These are phyloP conservation scores for Moesziomyces globuligerus DNA, from an alignment of 1,284 basidiomycete species.

Conservation along the genomic window DNA sequence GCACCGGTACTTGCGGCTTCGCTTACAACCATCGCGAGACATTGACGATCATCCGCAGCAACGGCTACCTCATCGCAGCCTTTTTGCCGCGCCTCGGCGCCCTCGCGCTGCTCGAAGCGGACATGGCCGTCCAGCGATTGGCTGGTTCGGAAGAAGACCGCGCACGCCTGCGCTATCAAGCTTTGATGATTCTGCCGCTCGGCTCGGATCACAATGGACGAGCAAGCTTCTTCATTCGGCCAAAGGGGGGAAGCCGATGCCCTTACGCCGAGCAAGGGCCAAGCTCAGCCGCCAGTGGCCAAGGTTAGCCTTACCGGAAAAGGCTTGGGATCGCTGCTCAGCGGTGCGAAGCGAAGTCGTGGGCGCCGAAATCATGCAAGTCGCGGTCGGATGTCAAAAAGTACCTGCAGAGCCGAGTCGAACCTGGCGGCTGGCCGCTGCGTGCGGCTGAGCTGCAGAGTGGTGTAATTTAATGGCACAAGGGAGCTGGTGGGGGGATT, in stretches of 20 bases:
- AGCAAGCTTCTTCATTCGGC: background rate
- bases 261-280: background rate
- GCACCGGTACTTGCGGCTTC: too few relatives aligned
- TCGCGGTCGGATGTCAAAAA: background rate
- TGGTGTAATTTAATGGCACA: too few relatives aligned
- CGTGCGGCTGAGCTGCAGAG: too few relatives aligned
- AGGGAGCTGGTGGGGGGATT: too few relatives aligned
- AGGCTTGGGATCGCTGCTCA: too few relatives aligned
- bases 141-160: background rate
- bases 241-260: background rate
- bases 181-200: background rate
- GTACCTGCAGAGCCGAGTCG: background rate
- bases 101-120: background rate
- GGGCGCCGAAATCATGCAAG: background rate
- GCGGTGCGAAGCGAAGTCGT: background rate
- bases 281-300: too few relatives aligned
- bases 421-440: background rate
- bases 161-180: background rate
- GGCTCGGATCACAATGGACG: background rate
- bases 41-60: conserved; percentile 15
- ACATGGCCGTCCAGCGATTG: background rate
- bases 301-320: background rate
- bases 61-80: too few relatives aligned
- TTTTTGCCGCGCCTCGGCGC: background rate
- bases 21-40: too few relatives aligned